phyloP scores from a whole-genome alignment of 352 stramenopile species.

The Thraustochytrium striatum region DNA sequence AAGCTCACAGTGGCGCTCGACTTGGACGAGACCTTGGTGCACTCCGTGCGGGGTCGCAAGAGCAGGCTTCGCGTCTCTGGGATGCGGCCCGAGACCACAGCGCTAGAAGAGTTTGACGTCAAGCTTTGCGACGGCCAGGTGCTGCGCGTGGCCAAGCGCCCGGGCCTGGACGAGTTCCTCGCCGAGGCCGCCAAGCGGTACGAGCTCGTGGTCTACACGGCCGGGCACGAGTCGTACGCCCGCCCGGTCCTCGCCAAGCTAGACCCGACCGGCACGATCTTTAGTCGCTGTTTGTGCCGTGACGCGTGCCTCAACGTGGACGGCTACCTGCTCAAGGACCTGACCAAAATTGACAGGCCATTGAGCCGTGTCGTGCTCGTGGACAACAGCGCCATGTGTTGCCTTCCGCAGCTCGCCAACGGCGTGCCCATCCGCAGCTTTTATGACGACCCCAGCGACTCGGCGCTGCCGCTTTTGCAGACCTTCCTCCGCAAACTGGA shows the following conservation, averaged over 20 bases:
- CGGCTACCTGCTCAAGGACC: conserved; percentile 93
- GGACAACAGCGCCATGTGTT: conserved; percentile 94
- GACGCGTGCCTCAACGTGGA: conserved; percentile 92
- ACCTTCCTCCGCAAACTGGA: conserved; percentile 55
- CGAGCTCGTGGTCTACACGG: conserved; percentile 97
- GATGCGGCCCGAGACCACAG: conserved; percentile 59
- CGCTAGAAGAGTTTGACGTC: conserved; percentile 91
- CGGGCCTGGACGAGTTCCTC: conserved; percentile 91
- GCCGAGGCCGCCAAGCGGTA: conserved; percentile 89
- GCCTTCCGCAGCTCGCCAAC: conserved; percentile 93
- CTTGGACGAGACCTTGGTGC: conserved; percentile 94
- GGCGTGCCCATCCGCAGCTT: conserved; percentile 73
- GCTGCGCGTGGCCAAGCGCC: conserved; percentile 78
- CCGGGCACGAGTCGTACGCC: conserved; percentile 93
- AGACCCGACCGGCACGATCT: conserved; percentile 68
- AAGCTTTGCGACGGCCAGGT: conserved; percentile 84
- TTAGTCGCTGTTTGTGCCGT: conserved; percentile 69
- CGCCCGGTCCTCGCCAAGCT: conserved; percentile 92
- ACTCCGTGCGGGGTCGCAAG: conserved; percentile 54
- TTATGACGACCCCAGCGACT: conserved; percentile 77
- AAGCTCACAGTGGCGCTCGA: conserved; percentile 89
- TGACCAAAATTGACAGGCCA: conserved; percentile 85
- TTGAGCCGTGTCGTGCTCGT: conserved; percentile 92
- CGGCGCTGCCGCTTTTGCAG: conserved; percentile 62
- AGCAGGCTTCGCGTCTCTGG: conserved; percentile 54